These are phyloP conservation scores for Aristolochia contorta DNA, from an alignment of 164 flowering plant species.

Conservation along the genomic window DNA sequence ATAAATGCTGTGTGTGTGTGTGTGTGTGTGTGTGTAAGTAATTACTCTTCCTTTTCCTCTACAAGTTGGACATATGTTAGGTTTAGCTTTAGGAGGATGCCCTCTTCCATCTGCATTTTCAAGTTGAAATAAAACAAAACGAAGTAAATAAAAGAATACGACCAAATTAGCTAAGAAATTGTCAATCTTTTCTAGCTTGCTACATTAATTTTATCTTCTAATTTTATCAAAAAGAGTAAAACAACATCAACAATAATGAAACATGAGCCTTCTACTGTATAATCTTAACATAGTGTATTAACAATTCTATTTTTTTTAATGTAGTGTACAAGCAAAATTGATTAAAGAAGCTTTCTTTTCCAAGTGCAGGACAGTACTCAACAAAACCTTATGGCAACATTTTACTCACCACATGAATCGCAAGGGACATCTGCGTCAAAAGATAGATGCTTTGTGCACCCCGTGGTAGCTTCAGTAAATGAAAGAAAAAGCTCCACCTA, in stretches of 20 bases:
- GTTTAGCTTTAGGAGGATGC: slow-evolving; percentile 49
- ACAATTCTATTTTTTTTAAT: too few species aligned
- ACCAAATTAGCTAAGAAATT: too few species aligned
- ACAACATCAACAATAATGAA: too few species aligned
- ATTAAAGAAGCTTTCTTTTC: too few species aligned
- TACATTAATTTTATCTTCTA: too few species aligned
- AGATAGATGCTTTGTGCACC: slow-evolving; percentile 65
- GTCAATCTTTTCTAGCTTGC: too few species aligned
- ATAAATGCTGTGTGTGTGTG: neutral
- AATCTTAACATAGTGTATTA: too few species aligned
- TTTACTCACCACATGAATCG: slow-evolving; percentile 74
- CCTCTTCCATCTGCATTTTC: slow-evolving; percentile 70
- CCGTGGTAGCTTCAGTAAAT: slow-evolving; percentile 80
- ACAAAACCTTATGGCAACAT: neutral
- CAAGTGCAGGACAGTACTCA: neutral
- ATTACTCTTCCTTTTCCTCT: slow-evolving; percentile 11
- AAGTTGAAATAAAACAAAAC: neutral
- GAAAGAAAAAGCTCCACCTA: slow-evolving; percentile 75
- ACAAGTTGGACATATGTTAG: slow-evolving; percentile 53
- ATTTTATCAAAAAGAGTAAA: too few species aligned
- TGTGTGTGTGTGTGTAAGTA: neutral
- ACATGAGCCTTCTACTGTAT: too few species aligned
- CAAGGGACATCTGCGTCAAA: slow-evolving; percentile 69
- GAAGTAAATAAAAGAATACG: neutral
- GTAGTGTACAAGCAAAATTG: too few species aligned